These are phyloP conservation scores for Amylocarpus encephaloides DNA, from an alignment of 2,329 filamentous ascomycete species.

Conservation along the genomic window DNA sequence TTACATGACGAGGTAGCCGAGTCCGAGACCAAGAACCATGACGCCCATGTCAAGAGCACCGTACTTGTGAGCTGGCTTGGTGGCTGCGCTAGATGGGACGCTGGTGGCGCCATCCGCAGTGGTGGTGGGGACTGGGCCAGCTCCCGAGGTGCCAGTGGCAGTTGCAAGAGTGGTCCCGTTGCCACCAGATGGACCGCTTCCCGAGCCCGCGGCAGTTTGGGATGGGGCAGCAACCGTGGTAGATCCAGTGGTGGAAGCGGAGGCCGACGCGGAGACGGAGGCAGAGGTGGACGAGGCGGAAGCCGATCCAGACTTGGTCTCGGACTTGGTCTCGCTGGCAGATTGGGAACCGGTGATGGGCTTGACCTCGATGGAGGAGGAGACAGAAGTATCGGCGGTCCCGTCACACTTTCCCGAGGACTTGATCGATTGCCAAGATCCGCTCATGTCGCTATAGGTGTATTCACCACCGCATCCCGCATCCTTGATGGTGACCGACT, in stretches of 20 bases:
- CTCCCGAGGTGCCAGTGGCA: background rate
- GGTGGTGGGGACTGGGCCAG: slow-evolving; percentile 4
- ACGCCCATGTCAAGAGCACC: slow-evolving; percentile 26
- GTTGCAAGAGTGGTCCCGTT: background rate
- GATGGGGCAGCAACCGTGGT: background rate
- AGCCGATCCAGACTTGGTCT: slow-evolving; percentile 2
- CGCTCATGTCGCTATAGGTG: slow-evolving; percentile 42
- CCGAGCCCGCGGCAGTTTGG: background rate
- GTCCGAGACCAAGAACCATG: slow-evolving; percentile 27
- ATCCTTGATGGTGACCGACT: slow-evolving; percentile 44
- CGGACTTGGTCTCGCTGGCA: slow-evolving; percentile 7
- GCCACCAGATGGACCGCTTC: background rate
- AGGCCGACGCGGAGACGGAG: background rate
- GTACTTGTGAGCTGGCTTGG: slow-evolving; percentile 24
- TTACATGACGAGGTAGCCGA: slow-evolving; percentile 32
- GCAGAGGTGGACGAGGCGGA: slow-evolving; percentile 6
- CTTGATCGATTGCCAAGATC: slow-evolving; percentile 43
- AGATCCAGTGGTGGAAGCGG: background rate
- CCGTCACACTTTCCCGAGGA: slow-evolving; percentile 22
- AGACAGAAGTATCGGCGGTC: slow-evolving; percentile 3
- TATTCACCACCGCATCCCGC: slow-evolving; percentile 44
- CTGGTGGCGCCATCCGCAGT: background rate
- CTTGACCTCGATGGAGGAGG: slow-evolving; percentile 9
- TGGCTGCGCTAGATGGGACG: slow-evolving; percentile 1
- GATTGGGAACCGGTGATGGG: slow-evolving; percentile 9